Base-by-base conservation (phyloP, 441 rosid genomes). In the Populus tomentosa region DNA sequence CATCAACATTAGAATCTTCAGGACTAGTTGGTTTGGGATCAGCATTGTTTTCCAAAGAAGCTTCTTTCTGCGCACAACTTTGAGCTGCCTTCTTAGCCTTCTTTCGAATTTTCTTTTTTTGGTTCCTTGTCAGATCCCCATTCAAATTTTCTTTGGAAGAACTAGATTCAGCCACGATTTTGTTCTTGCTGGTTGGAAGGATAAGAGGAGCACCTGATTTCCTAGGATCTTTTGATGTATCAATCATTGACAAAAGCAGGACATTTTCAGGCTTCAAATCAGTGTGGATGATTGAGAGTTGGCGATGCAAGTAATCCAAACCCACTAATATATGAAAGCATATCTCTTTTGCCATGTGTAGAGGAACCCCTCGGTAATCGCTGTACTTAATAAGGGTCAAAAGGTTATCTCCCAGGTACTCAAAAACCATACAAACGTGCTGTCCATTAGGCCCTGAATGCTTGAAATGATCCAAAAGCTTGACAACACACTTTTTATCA, bases 341-440 rank as follows among this genome's bases (percentile, higher is more conserved):
- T 64, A 92, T 81, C 75, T 90, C 90, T 77, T 88, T 92, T 26
- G 89, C 94, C 90, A 76, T 85, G 70, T 71, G 82, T 38, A 89
- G 71, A 30, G 94, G 91, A 66, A 89, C 6, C 9, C 97, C 94
- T 18, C 83, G 79, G 77, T 89, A 90, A 79, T 88, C 91, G 38
- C 83, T 77, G 74, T 88, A 89, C 88, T 92, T 92, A 32, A 90
- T 88, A 42, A 92, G 90, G 3, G 90, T 90, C 86, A 90, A 84
- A 53, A 92, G 90, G 80, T 92, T 90, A 84, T 92, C 97, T n/a
- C 97, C 97, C 77, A 92, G 84, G 84, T 85, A 92, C 86, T 92
- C 97, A 73, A 92, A 92, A 74, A 90, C 91, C 90, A 92, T 89
- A 78, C 94, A 92, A 5, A 92, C 87, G 75, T 92, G 97, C 69